phyloP scores from a whole-genome alignment of 2,329 filamentous ascomycete species.

The Herpotrichia juniperi region DNA sequence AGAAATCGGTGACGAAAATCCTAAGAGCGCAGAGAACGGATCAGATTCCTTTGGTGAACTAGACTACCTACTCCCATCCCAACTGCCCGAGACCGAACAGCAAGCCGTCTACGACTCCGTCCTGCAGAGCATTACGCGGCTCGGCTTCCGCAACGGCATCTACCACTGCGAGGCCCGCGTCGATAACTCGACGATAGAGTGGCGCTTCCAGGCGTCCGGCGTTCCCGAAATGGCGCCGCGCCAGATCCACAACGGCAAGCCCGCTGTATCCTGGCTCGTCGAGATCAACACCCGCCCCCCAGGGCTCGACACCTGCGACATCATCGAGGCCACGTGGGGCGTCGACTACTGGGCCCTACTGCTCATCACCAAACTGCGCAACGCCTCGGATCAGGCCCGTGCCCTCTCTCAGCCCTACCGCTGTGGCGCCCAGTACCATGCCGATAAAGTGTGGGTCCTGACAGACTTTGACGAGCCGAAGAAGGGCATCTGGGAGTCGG shows the following conservation, averaged over 20 bases:
- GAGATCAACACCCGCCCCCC: background rate
- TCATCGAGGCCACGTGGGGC: background rate
- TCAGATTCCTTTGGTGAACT: background rate
- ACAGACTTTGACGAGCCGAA: background rate
- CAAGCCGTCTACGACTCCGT: background rate
- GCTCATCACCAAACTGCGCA: background rate
- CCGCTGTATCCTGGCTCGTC: background rate
- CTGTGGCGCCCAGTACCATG: background rate
- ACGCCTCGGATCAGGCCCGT: background rate
- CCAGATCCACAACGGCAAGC: background rate
- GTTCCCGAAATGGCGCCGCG: background rate
- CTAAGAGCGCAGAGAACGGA: background rate
- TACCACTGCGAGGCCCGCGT: slow-evolving; percentile 1
- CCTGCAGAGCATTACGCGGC: background rate
- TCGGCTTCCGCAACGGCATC: background rate
- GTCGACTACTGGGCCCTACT: background rate
- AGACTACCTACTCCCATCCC: background rate
- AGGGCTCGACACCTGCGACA: background rate
- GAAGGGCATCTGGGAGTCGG: slow-evolving; percentile 1
- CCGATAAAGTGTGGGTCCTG: background rate
- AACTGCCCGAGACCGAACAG: background rate
- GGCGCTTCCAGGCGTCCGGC: background rate
- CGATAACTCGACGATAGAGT: background rate
- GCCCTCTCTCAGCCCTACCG: background rate
- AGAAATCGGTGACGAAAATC: background rate